These are phyloP conservation scores for Lachancea dasiensis DNA, from an alignment of 805 yeast genomes.

Conservation along the genomic window DNA sequence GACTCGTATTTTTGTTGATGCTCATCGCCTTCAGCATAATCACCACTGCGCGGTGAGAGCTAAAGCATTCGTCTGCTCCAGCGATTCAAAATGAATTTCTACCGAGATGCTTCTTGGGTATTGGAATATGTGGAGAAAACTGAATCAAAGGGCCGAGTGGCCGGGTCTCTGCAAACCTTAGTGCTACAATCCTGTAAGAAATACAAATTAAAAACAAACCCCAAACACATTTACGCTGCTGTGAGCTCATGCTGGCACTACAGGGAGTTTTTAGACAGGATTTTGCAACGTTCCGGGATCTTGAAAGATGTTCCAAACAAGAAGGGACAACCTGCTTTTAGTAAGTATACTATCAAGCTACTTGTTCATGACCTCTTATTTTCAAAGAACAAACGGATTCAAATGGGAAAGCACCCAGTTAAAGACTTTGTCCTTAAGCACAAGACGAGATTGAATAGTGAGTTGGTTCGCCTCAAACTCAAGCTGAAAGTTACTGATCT, in stretches of 20 bases:
- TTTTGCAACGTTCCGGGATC: conserved; percentile 66
- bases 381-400: conserved; percentile 71
- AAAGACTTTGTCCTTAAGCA: conserved; percentile 76
- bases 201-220: conserved; percentile 51
- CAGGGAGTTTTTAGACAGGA: conserved; percentile 52
- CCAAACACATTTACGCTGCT: conserved; percentile 82
- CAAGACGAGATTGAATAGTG: conserved; percentile 78
- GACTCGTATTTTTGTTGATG: background rate
- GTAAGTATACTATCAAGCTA: conserved; percentile 37
- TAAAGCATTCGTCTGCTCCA: background rate
- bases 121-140: conserved; percentile 29
- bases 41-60: background rate
- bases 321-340: conserved; percentile 45
- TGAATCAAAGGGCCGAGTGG: conserved; percentile 29
- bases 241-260: conserved; percentile 72
- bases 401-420: conserved; percentile 80
- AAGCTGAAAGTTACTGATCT: conserved; percentile 57
- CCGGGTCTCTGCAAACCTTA: conserved; percentile 50
- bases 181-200: conserved; percentile 45
- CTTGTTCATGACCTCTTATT: conserved; percentile 78
- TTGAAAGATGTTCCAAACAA: conserved; percentile 41
- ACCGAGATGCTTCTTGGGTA: conserved; percentile 38
- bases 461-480: conserved; percentile 69
- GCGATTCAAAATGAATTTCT: conserved; percentile 28
- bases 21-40: conserved; percentile 4